A percentile compares a stretch with the other conserved stretches of the same genome.
Evolutionary conservation across 495 filamentous ascomycete species (phyloP).

Genomic region (Talaromyces adpressus): DNA sequence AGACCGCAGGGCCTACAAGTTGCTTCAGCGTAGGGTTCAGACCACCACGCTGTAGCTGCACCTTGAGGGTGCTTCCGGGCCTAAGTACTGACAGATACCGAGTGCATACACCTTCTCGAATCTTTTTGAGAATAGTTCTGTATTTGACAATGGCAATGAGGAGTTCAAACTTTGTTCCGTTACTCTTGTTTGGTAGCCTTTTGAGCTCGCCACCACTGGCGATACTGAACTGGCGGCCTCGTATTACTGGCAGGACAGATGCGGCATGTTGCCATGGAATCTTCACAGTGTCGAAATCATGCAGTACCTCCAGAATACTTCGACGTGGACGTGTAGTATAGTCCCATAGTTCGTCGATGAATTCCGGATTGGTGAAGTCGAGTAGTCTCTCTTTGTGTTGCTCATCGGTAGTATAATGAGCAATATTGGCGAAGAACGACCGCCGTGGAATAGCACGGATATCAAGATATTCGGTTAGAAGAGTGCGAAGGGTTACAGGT

Average conservation of each 20-base stretch:
- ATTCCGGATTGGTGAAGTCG: slow-evolving; percentile 72
- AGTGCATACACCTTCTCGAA: slow-evolving; percentile 83
- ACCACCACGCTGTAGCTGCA: slow-evolving; percentile 53
- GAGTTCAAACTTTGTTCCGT: slow-evolving; percentile 57
- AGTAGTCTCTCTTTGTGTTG: slow-evolving; percentile 72
- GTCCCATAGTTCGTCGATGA: slow-evolving; percentile 87
- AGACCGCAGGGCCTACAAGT: slow-evolving; percentile 54
- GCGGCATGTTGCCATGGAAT: slow-evolving; percentile 69
- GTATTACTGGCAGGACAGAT: slow-evolving; percentile 65
- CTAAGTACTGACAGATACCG: slow-evolving; percentile 66
- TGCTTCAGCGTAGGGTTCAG: slow-evolving; percentile 43
- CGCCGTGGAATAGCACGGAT: slow-evolving; percentile 83
- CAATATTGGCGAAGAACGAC: slow-evolving; percentile 70
- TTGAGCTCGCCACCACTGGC: slow-evolving; percentile 62
- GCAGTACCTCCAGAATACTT: slow-evolving; percentile 82
- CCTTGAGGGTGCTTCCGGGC: slow-evolving; percentile 46
- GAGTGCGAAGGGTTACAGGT: slow-evolving; percentile 60
- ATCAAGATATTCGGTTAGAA: slow-evolving; percentile 78
- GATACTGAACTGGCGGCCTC: slow-evolving; percentile 81
- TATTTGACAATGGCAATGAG: slow-evolving; percentile 91
- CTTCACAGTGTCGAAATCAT: slow-evolving; percentile 79
- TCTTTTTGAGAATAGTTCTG: slow-evolving; percentile 76
- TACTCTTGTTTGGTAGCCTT: slow-evolving; percentile 15
- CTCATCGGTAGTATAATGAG: slow-evolving; percentile 62
- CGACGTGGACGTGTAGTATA: slow-evolving; percentile 90